These are phyloP conservation scores for Mucor sp. DNA, from an alignment of 371 early-diverging fungal species.

Conservation along the genomic window DNA sequence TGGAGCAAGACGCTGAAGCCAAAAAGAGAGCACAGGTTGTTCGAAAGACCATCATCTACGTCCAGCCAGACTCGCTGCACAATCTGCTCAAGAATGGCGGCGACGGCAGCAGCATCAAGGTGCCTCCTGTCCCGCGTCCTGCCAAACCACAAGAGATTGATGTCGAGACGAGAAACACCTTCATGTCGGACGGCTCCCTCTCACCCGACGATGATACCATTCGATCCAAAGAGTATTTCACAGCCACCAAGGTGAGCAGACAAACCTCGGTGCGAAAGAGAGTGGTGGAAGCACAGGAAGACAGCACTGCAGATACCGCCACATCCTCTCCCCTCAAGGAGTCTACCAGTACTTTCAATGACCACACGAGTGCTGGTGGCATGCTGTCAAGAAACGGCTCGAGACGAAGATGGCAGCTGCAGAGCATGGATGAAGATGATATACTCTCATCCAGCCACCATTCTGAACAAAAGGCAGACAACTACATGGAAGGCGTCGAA, in stretches of 20 bases:
- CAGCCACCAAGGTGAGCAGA: conserved; percentile 26
- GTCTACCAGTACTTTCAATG: background rate
- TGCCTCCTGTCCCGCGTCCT: conserved; percentile 3
- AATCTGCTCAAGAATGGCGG: conserved; percentile 16
- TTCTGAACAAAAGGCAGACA: background rate
- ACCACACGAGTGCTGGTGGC: background rate
- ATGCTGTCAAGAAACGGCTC: background rate
- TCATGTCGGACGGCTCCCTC: conserved; percentile 9
- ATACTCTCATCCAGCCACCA: background rate
- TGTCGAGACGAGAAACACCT: background rate
- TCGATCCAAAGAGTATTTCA: conserved; percentile 23
- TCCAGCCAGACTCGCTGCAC: conserved; percentile 42
- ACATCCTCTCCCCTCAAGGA: background rate
- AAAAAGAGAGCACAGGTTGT: conserved; percentile 31
- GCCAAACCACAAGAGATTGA: background rate
- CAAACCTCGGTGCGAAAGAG: conserved; percentile 30
- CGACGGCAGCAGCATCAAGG: background rate
- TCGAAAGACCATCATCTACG: conserved; percentile 52
- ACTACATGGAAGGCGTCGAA: conserved; percentile 42
- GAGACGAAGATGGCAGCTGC: conserved; percentile 14
- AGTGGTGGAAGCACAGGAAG: conserved; percentile 9
- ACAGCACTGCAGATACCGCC: background rate
- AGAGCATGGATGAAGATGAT: conserved; percentile 18
- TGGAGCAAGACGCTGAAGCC: conserved; percentile 10
- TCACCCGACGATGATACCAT: conserved; percentile 17